Conservation (phyloP, 495 filamentous ascomycete genomes). For the Hypoxylon fragiforme region DNA sequence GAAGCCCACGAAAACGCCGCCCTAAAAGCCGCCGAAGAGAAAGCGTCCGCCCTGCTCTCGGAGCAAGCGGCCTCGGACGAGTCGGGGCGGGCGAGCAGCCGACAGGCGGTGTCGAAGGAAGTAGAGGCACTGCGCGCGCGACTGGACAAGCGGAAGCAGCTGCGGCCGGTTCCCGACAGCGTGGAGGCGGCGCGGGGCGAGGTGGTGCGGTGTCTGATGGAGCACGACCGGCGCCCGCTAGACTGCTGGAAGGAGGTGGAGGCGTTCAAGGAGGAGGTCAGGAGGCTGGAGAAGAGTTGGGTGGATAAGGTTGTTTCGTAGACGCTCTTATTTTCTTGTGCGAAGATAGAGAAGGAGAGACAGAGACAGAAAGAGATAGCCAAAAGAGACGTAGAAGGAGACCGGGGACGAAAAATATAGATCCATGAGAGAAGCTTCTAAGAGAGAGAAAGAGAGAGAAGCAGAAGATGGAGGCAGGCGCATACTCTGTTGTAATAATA, state of each 20-base stretch:
- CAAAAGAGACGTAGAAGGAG: neutral
- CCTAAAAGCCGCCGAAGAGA: slow-evolving; percentile 67
- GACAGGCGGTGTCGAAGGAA: slow-evolving; percentile 58
- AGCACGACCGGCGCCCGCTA: slow-evolving; percentile 86
- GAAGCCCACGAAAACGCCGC: slow-evolving; percentile 56
- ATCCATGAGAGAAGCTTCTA: too few relatives aligned
- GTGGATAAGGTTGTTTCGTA: slow-evolving; percentile 75
- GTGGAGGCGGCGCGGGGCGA: slow-evolving; percentile 74
- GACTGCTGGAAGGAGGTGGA: slow-evolving; percentile 97
- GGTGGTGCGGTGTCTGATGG: slow-evolving; percentile 79
- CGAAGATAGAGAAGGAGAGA: neutral
- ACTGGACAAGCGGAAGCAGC: slow-evolving; percentile 73
- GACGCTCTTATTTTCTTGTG: neutral
- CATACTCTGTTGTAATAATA: slow-evolving; percentile 34
- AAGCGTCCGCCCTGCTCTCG: slow-evolving; percentile 52
- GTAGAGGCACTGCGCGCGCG: slow-evolving; percentile 73
- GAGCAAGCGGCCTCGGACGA: slow-evolving; percentile 35
- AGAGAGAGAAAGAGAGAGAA: too few relatives aligned
- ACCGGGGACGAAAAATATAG: too few relatives aligned
- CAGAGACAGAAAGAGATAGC: neutral
- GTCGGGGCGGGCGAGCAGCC: slow-evolving; percentile 27
- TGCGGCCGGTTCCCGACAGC: slow-evolving; percentile 61
- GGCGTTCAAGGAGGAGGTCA: slow-evolving; percentile 83
- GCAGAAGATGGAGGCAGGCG: too few relatives aligned
- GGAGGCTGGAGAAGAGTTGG: slow-evolving; percentile 80